phyloP scores from a whole-genome alignment of 1,284 basidiomycete species.

The Sutorius eximius region DNA sequence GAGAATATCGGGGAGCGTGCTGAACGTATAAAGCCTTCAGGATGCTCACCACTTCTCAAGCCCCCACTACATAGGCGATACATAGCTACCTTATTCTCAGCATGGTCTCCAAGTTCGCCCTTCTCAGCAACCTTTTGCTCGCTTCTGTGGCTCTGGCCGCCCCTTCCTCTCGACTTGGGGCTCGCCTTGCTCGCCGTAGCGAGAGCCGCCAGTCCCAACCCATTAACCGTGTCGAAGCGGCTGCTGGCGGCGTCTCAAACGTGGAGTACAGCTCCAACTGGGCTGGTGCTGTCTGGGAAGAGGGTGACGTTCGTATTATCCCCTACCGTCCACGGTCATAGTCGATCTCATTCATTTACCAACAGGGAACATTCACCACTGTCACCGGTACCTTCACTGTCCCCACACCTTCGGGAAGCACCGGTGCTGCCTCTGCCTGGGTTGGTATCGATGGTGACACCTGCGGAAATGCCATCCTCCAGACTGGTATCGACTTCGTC shows the following conservation, averaged over 20 bases:
- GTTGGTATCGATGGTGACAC: conserved; percentile 27
- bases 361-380: conserved; percentile 19
- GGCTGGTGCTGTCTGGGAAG: conserved; percentile 17
- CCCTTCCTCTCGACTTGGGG: conserved; percentile 15
- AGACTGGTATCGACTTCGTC: conserved; percentile 25
- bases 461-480: conserved; percentile 16
- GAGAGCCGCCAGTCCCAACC: conserved; percentile 13
- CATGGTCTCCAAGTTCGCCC: conserved; percentile 21
- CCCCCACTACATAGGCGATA: background rate
- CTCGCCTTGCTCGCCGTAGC: conserved; percentile 14
- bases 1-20: background rate
- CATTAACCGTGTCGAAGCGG: background rate
- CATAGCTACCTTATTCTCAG: background rate
- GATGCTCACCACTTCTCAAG: background rate
- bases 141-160: conserved; percentile 14
- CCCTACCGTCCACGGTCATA: background rate
- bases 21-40: conserved; percentile 13
- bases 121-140: conserved; percentile 23
- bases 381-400: conserved; percentile 21
- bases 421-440: conserved; percentile 20
- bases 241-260: conserved; percentile 2
- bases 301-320: conserved; percentile 10
- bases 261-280: conserved; percentile 19
- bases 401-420: conserved; percentile 11
- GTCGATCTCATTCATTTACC: background rate